Evolutionary conservation across 495 filamentous ascomycete species (phyloP).

Genomic region (Echria macrotheca): DNA sequence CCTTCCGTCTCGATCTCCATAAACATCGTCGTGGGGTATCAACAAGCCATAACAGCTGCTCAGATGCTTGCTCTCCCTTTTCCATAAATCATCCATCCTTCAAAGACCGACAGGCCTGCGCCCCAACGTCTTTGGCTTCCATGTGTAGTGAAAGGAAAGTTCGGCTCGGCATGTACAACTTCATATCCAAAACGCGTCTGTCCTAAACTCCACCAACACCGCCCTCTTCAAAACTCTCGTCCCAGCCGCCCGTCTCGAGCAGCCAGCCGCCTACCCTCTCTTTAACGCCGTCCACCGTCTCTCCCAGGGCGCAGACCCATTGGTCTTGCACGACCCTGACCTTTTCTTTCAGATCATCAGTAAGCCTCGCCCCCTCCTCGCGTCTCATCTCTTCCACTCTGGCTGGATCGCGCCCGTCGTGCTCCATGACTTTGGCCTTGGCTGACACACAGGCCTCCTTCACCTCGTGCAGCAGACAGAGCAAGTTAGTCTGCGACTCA

Average conservation of each 20-base stretch:
- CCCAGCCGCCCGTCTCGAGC: conserved; percentile 66
- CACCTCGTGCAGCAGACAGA: conserved; percentile 92
- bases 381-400: conserved; percentile 52
- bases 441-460: conserved; percentile 70
- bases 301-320: conserved; percentile 56
- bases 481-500: conserved; percentile 84
- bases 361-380: conserved; percentile 63
- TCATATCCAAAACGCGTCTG: no score
- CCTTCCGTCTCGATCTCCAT: no score
- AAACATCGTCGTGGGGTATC: conserved; percentile 13
- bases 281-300: conserved; percentile 44
- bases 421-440: conserved; percentile 51
- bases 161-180: no score
- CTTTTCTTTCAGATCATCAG: conserved; percentile 86
- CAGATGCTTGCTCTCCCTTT: conserved; percentile 3
- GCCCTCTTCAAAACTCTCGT: conserved; percentile 53
- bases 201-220: conserved; percentile 39
- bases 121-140: background rate
- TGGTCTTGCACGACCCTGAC: conserved; percentile 84
- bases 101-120: conserved; percentile 5
- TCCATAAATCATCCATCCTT: background rate
- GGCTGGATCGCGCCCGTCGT: conserved; percentile 51
- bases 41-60: conserved; percentile 12
- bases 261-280: conserved; percentile 60
- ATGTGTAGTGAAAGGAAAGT: no score